A percentile compares a stretch with the other conserved stretches of the same genome.
phyloP scores from a whole-genome alignment of 805 yeast species.

The Ogataea degrootiae region DNA sequence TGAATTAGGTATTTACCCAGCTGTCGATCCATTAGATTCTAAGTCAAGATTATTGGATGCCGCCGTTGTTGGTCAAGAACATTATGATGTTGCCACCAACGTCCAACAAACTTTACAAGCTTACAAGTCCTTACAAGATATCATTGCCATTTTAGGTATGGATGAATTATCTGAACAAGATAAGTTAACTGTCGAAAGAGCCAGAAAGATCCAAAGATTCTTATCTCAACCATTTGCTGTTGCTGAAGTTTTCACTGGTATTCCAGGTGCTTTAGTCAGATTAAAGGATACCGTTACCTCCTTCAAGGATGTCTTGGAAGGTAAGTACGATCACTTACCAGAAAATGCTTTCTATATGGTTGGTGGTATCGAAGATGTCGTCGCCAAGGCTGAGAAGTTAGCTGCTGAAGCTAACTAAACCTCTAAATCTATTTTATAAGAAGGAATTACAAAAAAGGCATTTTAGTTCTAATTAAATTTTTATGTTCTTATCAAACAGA shows the following conservation, averaged over 20 bases:
- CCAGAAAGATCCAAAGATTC: conserved; percentile 99
- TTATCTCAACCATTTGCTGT: conserved; percentile 99
- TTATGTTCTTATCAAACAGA: background rate
- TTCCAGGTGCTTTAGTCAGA: conserved; percentile 95
- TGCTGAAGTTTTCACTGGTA: conserved; percentile 99
- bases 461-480: too few relatives aligned
- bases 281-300: conserved; percentile 91
- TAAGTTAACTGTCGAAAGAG: conserved; percentile 99
- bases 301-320: conserved; percentile 95
- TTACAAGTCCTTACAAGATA: conserved; percentile 99
- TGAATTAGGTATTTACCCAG: conserved; percentile 99
- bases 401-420: conserved; percentile 82
- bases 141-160: conserved; percentile 99
- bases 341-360: conserved; percentile 99
- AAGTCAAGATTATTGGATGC: conserved; percentile 98
- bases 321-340: conserved; percentile 98
- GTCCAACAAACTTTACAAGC: conserved; percentile 99
- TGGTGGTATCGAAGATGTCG: conserved; percentile 98
- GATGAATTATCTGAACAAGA: conserved; percentile 98
- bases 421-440: background rate
- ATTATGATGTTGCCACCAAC: conserved; percentile 88
- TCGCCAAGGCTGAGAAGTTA: conserved; percentile 98
- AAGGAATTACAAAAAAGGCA: too few relatives aligned
- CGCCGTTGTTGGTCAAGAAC: conserved; percentile 97
- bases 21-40: conserved; percentile 99